Evolutionary conservation across 805 yeast species (phyloP), one percentile per base, ranked within the genome.

Genomic region (Nakazawaea sp.): DNA sequence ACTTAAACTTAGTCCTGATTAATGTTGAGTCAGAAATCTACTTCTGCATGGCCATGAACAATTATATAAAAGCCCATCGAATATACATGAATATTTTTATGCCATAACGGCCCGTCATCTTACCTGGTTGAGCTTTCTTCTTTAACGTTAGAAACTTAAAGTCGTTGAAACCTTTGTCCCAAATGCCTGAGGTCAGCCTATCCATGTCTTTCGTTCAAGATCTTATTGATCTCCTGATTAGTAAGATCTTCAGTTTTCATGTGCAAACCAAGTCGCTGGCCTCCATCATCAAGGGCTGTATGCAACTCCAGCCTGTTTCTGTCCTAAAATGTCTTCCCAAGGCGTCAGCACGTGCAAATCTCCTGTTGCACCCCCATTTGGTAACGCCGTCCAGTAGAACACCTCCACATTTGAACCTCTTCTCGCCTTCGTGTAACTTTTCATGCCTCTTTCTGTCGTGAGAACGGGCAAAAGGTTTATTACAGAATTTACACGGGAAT

Each of bases 391-490:
- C 80, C 24, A 66, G 65, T 43, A 81, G 55, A 16, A 55, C 55
- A 1, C 88, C 89, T 40, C 71, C 70, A 52, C 92, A 83, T 38
- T 68, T 72, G 56, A 77, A 82, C 53, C 71, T 76, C 62, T 78
- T 80, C 40, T 71, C 76, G 5, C 89, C 89, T 16, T 78, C 71
- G 49, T 83, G 92, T n/a, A 83, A 60, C 15, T 72, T 64, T 51
- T 83, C 89, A 53, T 83, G 92, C 33, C 92, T 69, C 47, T 78
- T 78, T 38, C 81, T 67, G 54, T 83, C 92, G 50, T 83, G 90
- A 38, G 79, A 76, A 16, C 92, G 64, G 3, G 90, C 88, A 65
- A 83, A 83, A 8, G 78, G 72, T 52, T 78, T 76, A 15, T 70
- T 63, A 53, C 92, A 83, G 38, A 66, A 64, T 15, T 70, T 56